Evolutionary conservation across 2,329 filamentous ascomycete species (phyloP).

Genomic region (Rasamsonia emersonii): DNA sequence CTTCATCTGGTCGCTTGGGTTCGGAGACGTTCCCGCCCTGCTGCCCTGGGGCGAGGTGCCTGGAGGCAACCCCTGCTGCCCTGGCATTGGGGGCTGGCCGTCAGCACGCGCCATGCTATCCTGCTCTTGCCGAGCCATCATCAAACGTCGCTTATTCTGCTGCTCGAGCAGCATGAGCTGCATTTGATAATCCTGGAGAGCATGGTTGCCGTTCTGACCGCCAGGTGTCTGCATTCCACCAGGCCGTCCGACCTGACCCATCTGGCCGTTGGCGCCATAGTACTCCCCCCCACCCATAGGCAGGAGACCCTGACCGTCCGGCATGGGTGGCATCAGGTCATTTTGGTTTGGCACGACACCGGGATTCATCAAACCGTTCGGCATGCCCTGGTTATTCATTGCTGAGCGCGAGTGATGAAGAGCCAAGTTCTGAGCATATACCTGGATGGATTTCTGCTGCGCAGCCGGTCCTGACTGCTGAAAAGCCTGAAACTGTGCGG

Average conservation of each 20-base stretch:
- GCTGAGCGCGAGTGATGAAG: constrained; percentile 68
- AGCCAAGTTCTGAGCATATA: constrained; percentile 76
- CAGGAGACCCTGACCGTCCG: constrained; percentile 47
- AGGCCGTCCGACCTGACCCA: constrained; percentile 35
- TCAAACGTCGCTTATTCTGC: constrained; percentile 58
- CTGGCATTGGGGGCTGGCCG: constrained; percentile 38
- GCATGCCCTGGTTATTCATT: constrained; percentile 73
- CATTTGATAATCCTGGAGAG: constrained; percentile 62
- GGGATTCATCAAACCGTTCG: constrained; percentile 58
- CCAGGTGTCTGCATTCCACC: constrained; percentile 33
- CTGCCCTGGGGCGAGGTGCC: constrained; percentile 52
- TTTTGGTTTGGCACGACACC: constrained; percentile 64
- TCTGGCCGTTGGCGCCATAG: constrained; percentile 49
- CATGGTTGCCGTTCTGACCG: constrained; percentile 47
- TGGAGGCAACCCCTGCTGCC: constrained; percentile 39
- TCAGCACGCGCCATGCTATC: constrained; percentile 50
- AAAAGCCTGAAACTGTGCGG: constrained; percentile 64
- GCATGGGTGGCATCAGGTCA: constrained; percentile 70
- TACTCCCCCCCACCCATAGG: constrained; percentile 43
- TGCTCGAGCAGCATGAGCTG: constrained; percentile 61
- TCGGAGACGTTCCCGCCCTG: constrained; percentile 51
- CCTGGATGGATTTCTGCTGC: constrained; percentile 76
- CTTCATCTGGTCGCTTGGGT: constrained; percentile 55
- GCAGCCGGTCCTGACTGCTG: constrained; percentile 47
- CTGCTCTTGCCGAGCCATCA: constrained; percentile 60